Percentiles rank a stretch among this genome's conserved stretches.
Evolutionary conservation across 2,329 filamentous ascomycete genomes (phyloP).

Genomic region (Colletotrichum gigasporum): DNA sequence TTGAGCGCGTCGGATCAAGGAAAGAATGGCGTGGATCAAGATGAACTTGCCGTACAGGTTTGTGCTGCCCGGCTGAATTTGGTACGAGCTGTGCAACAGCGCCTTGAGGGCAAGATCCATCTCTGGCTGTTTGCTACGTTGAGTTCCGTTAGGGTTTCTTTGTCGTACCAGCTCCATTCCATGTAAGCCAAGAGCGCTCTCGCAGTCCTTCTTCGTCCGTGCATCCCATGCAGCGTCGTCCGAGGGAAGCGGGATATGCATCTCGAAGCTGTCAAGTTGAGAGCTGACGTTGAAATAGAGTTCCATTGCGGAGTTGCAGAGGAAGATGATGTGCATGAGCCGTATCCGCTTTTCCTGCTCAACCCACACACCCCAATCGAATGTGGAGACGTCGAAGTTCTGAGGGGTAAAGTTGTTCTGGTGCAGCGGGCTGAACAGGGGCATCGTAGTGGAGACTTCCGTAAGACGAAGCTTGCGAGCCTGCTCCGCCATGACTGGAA

Average conservation of each 20-base stretch:
- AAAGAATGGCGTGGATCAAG: slow-evolving; percentile 74
- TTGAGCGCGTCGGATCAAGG: slow-evolving; percentile 62
- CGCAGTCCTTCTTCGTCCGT: slow-evolving; percentile 65
- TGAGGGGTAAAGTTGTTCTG: slow-evolving; percentile 60
- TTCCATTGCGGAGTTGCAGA: slow-evolving; percentile 71
- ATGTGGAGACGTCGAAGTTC: slow-evolving; percentile 58
- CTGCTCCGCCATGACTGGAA: slow-evolving; percentile 65
- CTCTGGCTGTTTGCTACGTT: slow-evolving; percentile 70
- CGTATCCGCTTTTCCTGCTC: slow-evolving; percentile 76
- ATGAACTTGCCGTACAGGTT: slow-evolving; percentile 81
- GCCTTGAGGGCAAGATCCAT: slow-evolving; percentile 69
- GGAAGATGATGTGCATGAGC: slow-evolving; percentile 71
- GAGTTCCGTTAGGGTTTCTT: slow-evolving; percentile 70
- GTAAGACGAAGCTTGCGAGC: slow-evolving; percentile 67
- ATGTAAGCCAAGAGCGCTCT: slow-evolving; percentile 70
- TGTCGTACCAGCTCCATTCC: slow-evolving; percentile 64
- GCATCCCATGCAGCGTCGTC: slow-evolving; percentile 82
- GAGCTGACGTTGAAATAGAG: slow-evolving; percentile 77
- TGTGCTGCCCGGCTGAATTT: slow-evolving; percentile 71
- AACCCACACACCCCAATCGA: slow-evolving; percentile 74
- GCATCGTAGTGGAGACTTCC: slow-evolving; percentile 58
- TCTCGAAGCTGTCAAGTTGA: slow-evolving; percentile 70
- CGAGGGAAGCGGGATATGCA: slow-evolving; percentile 73
- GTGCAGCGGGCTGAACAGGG: slow-evolving; percentile 68
- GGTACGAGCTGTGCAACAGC: slow-evolving; percentile 66